Conservation (phyloP, 306 rosid species). For the Rosa multiflora region DNA sequence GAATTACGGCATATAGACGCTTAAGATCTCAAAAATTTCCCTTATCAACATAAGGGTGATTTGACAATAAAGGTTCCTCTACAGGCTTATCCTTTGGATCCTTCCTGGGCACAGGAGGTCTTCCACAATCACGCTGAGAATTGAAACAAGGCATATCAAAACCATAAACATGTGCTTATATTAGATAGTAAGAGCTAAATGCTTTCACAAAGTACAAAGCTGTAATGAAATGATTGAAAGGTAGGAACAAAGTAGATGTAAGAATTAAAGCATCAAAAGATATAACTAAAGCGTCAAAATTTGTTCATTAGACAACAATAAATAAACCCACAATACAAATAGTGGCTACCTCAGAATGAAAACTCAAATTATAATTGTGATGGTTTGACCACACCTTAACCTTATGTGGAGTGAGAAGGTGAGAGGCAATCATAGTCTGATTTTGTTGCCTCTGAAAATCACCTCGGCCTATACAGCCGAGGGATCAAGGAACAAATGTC, state of each 20-base stretch:
- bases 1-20: not conserved
- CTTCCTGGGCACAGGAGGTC: conserved; percentile 87
- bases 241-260: not conserved
- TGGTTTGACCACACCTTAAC: too few species aligned
- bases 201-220: not conserved
- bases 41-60: conserved; percentile 91
- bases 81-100: conserved; percentile 80
- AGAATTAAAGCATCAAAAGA: not conserved
- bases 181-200: not conserved
- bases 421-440: too few species aligned
- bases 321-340: too few species aligned
- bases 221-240: conserved; percentile 7
- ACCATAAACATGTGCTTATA: conserved; percentile 8
- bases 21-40: conserved; percentile 34
- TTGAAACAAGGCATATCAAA: conserved; percentile 27
- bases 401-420: too few species aligned
- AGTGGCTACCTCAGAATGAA: too few species aligned
- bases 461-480: too few species aligned
- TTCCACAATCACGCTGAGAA: conserved; percentile 81
- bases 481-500: too few species aligned
- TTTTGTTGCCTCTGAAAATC: too few species aligned
- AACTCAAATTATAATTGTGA: too few species aligned
- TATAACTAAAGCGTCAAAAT: too few species aligned
- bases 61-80: conserved; percentile 78
- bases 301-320: too few species aligned